Conservation (phyloP, 768 basidiomycete species). For the Lactarius hatsudake region DNA sequence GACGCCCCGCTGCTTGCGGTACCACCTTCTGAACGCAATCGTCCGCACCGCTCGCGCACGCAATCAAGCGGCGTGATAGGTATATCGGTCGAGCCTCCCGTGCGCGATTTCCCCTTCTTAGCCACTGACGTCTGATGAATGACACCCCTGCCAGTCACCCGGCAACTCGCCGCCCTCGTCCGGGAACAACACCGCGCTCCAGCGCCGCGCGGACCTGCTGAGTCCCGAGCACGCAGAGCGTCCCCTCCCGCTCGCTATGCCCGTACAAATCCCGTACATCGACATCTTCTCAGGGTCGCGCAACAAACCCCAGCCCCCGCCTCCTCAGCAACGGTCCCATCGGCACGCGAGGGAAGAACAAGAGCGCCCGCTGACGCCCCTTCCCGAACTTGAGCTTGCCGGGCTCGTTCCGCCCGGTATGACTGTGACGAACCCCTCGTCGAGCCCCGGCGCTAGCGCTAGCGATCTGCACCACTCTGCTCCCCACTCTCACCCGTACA, state of each 20-base stretch:
- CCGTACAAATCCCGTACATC: neutral
- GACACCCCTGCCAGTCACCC: slow-evolving; percentile 27
- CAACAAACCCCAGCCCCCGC: slow-evolving; percentile 3
- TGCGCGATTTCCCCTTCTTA: neutral
- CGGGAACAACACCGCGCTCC: slow-evolving; percentile 12
- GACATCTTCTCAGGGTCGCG: neutral
- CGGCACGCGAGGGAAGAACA: neutral
- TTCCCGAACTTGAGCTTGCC: slow-evolving; percentile 11
- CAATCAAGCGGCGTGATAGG: slow-evolving; percentile 27
- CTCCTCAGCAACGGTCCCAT: neutral
- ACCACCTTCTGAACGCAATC: slow-evolving; percentile 4
- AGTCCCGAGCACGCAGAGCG: slow-evolving; percentile 33
- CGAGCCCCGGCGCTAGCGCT: neutral
- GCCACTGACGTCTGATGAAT: neutral
- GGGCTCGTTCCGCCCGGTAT: slow-evolving; percentile 8
- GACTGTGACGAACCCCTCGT: neutral
- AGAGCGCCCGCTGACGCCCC: slow-evolving; percentile 5
- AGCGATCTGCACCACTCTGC: neutral
- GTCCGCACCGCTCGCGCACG: slow-evolving; percentile 24
- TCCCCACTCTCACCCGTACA: neutral
- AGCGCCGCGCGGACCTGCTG: slow-evolving; percentile 30
- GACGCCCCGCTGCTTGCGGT: slow-evolving; percentile 12
- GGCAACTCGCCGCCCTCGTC: slow-evolving; percentile 27
- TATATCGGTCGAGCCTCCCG: slow-evolving; percentile 26
- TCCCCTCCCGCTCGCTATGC: slow-evolving; percentile 20